Percentiles rank a stretch among this genome's conserved stretches.
Evolutionary conservation across 2,329 filamentous ascomycete species (phyloP).

Genomic region (Claviceps sp.): DNA sequence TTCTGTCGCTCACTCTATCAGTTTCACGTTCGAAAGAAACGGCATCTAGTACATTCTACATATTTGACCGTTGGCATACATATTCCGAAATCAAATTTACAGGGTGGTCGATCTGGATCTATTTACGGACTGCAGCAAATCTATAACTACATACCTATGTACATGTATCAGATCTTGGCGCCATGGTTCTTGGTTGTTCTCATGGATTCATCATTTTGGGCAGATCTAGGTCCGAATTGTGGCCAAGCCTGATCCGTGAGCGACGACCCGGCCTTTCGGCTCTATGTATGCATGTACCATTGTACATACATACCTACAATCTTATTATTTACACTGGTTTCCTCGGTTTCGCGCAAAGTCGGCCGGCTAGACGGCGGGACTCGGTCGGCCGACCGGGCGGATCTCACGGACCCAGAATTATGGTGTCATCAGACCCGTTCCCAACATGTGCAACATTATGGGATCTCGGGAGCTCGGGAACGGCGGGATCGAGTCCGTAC

Average conservation of each 20-base stretch:
- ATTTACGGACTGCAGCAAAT: too few relatives aligned
- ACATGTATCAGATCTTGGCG: background rate
- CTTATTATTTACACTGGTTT: background rate
- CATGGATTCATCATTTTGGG: background rate
- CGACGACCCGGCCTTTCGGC: background rate
- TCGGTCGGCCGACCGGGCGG: conserved; percentile 2
- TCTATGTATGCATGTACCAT: too few relatives aligned
- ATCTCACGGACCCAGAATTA: background rate
- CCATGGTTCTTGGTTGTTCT: background rate
- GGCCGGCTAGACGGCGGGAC: background rate
- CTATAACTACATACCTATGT: background rate
- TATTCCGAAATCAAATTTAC: too few relatives aligned
- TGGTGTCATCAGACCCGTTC: background rate
- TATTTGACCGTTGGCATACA: too few relatives aligned
- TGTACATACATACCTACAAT: too few relatives aligned
- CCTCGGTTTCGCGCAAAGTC: background rate
- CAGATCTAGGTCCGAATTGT: background rate
- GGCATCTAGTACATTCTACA: too few relatives aligned
- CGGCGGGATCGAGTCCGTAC: background rate
- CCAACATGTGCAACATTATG: too few relatives aligned
- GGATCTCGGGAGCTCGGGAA: too few relatives aligned
- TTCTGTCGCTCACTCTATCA: too few relatives aligned
- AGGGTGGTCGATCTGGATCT: too few relatives aligned
- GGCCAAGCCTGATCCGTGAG: background rate
- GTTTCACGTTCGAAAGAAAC: too few relatives aligned